Conservation (phyloP, 495 filamentous ascomycete genomes). For the Cenococcum geophilum region DNA sequence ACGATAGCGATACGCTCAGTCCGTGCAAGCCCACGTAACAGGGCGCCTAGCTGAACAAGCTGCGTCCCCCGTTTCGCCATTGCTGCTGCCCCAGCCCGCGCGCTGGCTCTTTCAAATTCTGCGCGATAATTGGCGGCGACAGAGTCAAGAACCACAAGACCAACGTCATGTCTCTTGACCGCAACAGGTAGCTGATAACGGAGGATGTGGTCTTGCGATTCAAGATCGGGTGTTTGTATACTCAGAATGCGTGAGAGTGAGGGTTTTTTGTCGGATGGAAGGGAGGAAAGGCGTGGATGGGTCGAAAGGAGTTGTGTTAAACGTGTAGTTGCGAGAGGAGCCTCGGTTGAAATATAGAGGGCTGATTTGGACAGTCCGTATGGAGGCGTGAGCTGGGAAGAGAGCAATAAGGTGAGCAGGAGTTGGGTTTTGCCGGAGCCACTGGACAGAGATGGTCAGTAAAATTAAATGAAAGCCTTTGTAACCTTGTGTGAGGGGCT, state of each 20-base stretch:
- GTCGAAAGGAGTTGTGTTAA: slow-evolving; percentile 67
- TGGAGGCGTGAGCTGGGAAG: slow-evolving; percentile 70
- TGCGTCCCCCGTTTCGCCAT: slow-evolving; percentile 60
- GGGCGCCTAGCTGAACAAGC: slow-evolving; percentile 67
- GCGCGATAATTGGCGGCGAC: slow-evolving; percentile 92
- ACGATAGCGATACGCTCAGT: slow-evolving; percentile 74
- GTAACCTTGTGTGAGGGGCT: neutral
- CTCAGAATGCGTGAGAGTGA: slow-evolving; percentile 65
- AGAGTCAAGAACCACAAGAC: slow-evolving; percentile 79
- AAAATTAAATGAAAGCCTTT: neutral
- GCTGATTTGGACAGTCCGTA: slow-evolving; percentile 61
- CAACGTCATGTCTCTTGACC: slow-evolving; percentile 65
- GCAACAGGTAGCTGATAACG: slow-evolving; percentile 83
- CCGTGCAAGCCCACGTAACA: slow-evolving; percentile 67
- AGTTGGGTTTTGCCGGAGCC: slow-evolving; percentile 96
- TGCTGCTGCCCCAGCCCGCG: slow-evolving; percentile 33
- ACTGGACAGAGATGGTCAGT: slow-evolving; percentile 42
- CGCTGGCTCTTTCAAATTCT: slow-evolving; percentile 60
- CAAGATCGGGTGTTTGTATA: slow-evolving; percentile 83
- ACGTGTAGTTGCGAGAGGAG: slow-evolving; percentile 70
- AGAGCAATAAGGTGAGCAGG: slow-evolving; percentile 72
- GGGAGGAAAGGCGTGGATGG: slow-evolving; percentile 53
- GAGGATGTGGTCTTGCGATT: slow-evolving; percentile 92
- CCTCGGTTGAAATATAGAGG: slow-evolving; percentile 94
- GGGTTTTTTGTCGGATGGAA: slow-evolving; percentile 47